A percentile compares a stretch with the other conserved stretches of the same genome.
Evolutionary conservation across 2,329 filamentous ascomycete species (phyloP).

Genomic region (Colletotrichum sp.): DNA sequence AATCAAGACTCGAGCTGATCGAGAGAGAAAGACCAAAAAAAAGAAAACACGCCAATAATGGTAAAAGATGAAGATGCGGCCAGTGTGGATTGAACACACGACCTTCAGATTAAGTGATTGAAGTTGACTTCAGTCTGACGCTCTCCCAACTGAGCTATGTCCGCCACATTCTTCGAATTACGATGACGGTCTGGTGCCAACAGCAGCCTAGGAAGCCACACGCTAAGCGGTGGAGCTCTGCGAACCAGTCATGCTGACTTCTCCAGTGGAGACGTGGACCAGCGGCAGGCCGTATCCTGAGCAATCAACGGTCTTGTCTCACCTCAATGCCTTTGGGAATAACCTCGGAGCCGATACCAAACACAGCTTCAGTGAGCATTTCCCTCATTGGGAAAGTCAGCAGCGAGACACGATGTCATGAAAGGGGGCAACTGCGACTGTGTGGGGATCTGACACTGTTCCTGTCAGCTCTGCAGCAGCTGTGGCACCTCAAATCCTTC

Average conservation of each 20-base stretch:
- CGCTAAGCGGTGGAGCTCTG: neutral
- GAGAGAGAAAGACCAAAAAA: neutral
- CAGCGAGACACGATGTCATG: neutral
- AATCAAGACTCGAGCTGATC: neutral
- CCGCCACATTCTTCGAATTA: constrained; percentile 9
- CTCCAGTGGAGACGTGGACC: neutral
- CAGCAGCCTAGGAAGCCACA: neutral
- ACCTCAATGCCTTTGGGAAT: neutral
- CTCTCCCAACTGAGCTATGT: constrained; percentile 22
- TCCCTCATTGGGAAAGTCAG: neutral
- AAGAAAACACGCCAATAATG: neutral
- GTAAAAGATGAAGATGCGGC: constrained; percentile 14
- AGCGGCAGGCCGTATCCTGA: neutral
- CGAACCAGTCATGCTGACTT: neutral
- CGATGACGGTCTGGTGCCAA: accelerated
- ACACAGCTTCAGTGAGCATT: neutral
- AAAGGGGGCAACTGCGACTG: neutral
- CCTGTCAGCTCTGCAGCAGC: neutral
- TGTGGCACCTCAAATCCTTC: neutral
- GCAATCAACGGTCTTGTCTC: neutral
- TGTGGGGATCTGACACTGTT: neutral
- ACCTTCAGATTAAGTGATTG: constrained; percentile 19
- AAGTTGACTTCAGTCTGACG: constrained; percentile 21
- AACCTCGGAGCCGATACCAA: neutral
- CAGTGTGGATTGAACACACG: constrained; percentile 23